Conservation (phyloP, 331 rosid genomes). For the Dryas integrifolia region DNA sequence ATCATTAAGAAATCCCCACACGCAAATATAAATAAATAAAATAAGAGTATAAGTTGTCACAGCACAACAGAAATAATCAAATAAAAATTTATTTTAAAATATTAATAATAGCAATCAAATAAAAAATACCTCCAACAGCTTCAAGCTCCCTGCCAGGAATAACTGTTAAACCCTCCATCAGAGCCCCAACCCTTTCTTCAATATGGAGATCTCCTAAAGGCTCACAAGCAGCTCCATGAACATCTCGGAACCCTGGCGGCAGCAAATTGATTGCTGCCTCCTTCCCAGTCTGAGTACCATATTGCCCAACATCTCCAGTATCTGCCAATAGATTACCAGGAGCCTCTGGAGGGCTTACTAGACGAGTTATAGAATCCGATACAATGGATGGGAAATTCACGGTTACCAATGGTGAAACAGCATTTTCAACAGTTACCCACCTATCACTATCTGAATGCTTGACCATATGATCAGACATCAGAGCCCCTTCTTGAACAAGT, state of each 20-base stretch:
- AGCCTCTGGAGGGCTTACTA: constrained; percentile 96
- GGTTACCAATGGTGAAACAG: constrained; percentile 76
- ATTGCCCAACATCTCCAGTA: constrained; percentile 50
- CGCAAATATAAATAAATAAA: constrained; percentile 2
- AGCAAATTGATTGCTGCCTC: constrained; percentile 29
- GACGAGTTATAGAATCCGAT: constrained; percentile 69
- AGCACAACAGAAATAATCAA: background rate
- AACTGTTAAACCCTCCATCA: constrained; percentile 67
- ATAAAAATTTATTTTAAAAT: background rate
- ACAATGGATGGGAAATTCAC: constrained; percentile 62
- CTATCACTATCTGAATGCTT: constrained; percentile 92
- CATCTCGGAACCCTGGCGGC: constrained; percentile 31
- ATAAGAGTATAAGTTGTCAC: constrained; percentile 3
- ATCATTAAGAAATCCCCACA: constrained; percentile 23
- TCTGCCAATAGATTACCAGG: constrained; percentile 83
- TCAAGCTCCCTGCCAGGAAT: constrained; percentile 89
- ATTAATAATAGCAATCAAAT: background rate
- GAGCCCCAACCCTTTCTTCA: constrained; percentile 75
- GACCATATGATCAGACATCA: constrained; percentile 84
- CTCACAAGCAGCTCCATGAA: constrained; percentile 40
- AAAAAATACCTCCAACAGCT: constrained; percentile 62
- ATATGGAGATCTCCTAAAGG: constrained; percentile 57
- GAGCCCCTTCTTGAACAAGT: constrained; percentile 81
- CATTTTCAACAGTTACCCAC: constrained; percentile 97
- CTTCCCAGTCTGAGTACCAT: constrained; percentile 38